Base-by-base conservation (phyloP, 2,329 filamentous ascomycete genomes). In the Sphaerulina musiva region DNA sequence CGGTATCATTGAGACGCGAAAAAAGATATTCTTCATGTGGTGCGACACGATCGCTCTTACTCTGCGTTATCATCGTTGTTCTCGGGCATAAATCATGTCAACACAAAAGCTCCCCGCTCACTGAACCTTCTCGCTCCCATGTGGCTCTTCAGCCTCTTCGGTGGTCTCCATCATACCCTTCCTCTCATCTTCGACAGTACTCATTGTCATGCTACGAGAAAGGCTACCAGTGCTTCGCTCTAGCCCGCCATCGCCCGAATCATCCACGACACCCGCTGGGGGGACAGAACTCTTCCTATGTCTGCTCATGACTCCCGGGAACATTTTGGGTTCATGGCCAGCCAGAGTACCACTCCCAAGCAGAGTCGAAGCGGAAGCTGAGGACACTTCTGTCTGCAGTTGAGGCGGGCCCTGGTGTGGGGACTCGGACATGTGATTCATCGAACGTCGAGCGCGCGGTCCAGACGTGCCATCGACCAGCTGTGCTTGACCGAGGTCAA, bases 291-390 rank as follows among this genome's bases (percentile, higher is more conserved):
- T 60, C 52, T 68, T 68, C 41, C 72, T 67, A 17, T 74, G 65
- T 36, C 70, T 67, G 48, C 73, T 74, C 9, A 89, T 78, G 32
- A 90, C 78, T 0, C 86, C 86, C 0, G 87, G 87, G 60, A 89
- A 87, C 58, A 89, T 82, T 58, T 77, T 79, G 9, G 85, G 86
- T 68, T 89, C 85, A 46, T 74, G 78, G 3, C 78, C 81, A 29
- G 71, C 70, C 26, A 75, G 58, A 23, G 57, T 48, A 6, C 9
- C 82, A 66, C 60, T 80, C 76, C 51, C 73, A 61, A 50, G 76
- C 71, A 6, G 71, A 63, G 11, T 49, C 7, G 52, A 49, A 39
- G 36, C 42, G 2, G 40, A 36, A 14, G 49, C 54, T 7, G 45
- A 50, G 6, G 51, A 46, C 8, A 54, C 42, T 20, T 51, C 50